A percentile compares a stretch with the other conserved stretches of the same genome.
Conservation (phyloP, 305 asterid species). For the Lippia alba region DNA sequence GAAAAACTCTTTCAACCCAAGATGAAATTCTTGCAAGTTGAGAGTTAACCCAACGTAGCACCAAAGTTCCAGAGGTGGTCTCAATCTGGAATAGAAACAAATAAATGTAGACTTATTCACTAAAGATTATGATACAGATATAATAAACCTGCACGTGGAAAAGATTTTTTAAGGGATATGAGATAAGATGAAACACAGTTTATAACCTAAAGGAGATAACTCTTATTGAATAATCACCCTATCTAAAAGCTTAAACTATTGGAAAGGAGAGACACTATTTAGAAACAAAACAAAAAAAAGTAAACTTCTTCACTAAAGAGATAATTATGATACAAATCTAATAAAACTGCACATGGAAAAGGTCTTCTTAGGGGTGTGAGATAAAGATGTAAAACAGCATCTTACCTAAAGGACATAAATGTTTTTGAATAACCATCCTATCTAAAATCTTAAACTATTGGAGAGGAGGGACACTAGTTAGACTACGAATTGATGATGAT, state of each 20-base stretch:
- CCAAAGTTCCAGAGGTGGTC: conserved; percentile 91
- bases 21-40: conserved; percentile 87
- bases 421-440: no score
- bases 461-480: no score
- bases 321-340: not conserved
- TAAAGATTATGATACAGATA: conserved; percentile 1
- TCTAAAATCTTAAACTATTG: no score
- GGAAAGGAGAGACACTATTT: not conserved
- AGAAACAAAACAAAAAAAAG: no score
- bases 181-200: not conserved
- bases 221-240: not conserved
- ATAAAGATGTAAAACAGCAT: not conserved
- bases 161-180: conserved; percentile 9
- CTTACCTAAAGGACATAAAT: not conserved
- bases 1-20: conserved; percentile 97
- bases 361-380: conserved; percentile 1
- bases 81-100: conserved; percentile 65
- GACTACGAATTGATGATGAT: no score
- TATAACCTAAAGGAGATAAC: not conserved
- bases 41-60: conserved; percentile 95
- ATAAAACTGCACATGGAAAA: conserved; percentile 13
- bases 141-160: conserved; percentile 11
- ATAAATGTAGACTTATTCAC: conserved; percentile 23
- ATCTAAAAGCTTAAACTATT: not conserved
- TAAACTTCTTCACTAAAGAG: not conserved